A percentile compares a stretch with the other conserved stretches of the same genome.
Evolutionary conservation across 768 basidiomycete species (phyloP).

Genomic region (Tulasnella sp.): DNA sequence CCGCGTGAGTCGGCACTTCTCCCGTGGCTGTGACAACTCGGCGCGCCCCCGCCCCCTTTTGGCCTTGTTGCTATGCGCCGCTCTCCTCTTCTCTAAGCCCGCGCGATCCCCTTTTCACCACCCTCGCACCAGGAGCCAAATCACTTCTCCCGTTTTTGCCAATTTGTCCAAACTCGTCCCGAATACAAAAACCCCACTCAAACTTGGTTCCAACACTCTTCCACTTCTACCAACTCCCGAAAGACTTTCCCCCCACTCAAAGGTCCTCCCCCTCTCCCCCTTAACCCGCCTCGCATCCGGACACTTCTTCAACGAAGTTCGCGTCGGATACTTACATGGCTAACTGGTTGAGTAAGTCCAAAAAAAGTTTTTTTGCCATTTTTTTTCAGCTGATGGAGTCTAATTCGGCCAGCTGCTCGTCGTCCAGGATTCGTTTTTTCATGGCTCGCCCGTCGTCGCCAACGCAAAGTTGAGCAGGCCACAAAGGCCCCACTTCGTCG

Average conservation of each 20-base stretch:
- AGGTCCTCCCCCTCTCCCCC: background rate
- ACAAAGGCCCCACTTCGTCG: slow-evolving; percentile 11
- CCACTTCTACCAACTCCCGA: slow-evolving; percentile 15
- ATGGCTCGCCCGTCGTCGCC: slow-evolving; percentile 29
- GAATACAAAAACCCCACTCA: slow-evolving; percentile 2
- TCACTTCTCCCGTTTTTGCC: slow-evolving; percentile 1
- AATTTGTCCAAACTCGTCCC: background rate
- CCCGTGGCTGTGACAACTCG: background rate
- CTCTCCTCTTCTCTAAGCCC: slow-evolving; percentile 17
- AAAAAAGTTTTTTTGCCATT: background rate
- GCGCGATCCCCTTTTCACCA: slow-evolving; percentile 16
- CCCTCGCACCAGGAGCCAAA: background rate
- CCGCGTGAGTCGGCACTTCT: slow-evolving; percentile 15
- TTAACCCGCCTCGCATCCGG: background rate
- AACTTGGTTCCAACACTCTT: background rate
- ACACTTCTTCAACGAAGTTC: slow-evolving; percentile 18
- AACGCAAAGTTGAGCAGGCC: slow-evolving; percentile 4
- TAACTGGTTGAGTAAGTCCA: slow-evolving; percentile 30
- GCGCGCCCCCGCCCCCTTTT: background rate
- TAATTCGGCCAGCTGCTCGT: background rate
- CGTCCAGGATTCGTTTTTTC: slow-evolving; percentile 17
- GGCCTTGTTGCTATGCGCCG: slow-evolving; percentile 21
- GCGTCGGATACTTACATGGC: slow-evolving; percentile 23
- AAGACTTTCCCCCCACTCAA: background rate
- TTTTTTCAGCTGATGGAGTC: background rate